phyloP scores from a whole-genome alignment of 2,329 filamentous ascomycete genomes.

The Calonectria multiphialidica region DNA sequence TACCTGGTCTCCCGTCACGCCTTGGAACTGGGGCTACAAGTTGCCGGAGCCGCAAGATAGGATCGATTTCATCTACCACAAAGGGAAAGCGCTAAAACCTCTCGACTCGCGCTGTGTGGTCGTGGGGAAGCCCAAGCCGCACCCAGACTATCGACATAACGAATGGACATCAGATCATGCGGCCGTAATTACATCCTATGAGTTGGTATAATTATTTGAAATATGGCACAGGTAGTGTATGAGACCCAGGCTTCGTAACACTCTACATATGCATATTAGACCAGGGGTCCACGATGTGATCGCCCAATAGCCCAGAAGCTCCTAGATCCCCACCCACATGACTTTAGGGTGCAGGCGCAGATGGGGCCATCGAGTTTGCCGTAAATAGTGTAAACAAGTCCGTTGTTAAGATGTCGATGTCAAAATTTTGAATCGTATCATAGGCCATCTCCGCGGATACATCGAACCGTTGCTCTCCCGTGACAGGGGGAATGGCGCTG shows the following conservation, averaged over 20 bases:
- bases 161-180: conserved; percentile 1
- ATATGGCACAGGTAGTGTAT: background rate
- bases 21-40: background rate
- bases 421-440: background rate
- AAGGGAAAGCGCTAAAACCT: background rate
- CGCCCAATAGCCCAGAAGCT: background rate
- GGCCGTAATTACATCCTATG: background rate
- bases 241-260: too few relatives aligned
- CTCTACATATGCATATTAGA: too few relatives aligned
- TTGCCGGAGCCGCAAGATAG: background rate
- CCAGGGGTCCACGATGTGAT: background rate
- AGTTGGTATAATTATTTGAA: background rate
- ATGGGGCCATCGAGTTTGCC: background rate
- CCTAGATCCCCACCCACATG: background rate
- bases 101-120: background rate
- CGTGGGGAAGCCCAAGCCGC: background rate
- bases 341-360: background rate
- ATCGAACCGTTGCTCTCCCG: background rate
- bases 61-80: conserved; percentile 1
- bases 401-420: background rate
- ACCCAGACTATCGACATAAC: background rate
- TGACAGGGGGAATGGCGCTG: background rate
- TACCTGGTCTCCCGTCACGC: background rate
- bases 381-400: background rate
- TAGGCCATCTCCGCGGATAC: background rate